Evolutionary conservation across 2,329 filamentous ascomycete species (phyloP).

Genomic region (Pestalotiopsis sp.): DNA sequence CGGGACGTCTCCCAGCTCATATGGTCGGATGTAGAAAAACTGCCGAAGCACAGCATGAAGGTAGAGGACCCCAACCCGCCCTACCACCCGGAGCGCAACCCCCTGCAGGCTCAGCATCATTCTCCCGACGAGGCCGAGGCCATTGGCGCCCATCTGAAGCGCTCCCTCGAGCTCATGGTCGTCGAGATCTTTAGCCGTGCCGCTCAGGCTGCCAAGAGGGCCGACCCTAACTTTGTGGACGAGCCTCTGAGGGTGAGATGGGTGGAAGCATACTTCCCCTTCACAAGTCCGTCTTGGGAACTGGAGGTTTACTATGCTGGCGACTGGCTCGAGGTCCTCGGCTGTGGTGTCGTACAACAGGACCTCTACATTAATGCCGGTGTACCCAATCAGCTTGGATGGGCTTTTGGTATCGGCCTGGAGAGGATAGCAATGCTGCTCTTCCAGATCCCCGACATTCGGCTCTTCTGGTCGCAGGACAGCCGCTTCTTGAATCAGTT

Average conservation of each 20-base stretch:
- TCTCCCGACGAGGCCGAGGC: constrained; percentile 77
- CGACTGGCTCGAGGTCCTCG: constrained; percentile 94
- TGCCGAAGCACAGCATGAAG: constrained; percentile 74
- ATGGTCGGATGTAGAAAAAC: constrained; percentile 67
- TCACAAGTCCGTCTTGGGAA: constrained; percentile 94
- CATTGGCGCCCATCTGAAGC: constrained; percentile 83
- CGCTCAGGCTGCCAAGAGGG: constrained; percentile 62
- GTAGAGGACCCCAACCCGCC: constrained; percentile 86
- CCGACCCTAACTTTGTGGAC: constrained; percentile 51
- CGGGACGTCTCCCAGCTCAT: constrained; percentile 67
- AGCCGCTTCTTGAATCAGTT: constrained; percentile 88
- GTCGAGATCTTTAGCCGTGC: constrained; percentile 85
- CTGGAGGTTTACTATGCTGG: constrained; percentile 93
- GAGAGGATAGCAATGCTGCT: constrained; percentile 97
- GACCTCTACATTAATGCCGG: constrained; percentile 77
- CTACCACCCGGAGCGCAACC: constrained; percentile 78
- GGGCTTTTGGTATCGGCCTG: constrained; percentile 94
- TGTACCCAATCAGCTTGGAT: constrained; percentile 76
- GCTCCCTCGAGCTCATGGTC: constrained; percentile 86
- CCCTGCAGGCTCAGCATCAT: constrained; percentile 75
- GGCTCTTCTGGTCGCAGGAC: constrained; percentile 93
- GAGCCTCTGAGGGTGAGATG: constrained; percentile 86
- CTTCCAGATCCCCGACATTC: constrained; percentile 94
- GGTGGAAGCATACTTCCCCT: constrained; percentile 97
- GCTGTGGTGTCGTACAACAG: constrained; percentile 89